Conservation (phyloP, 331 rosid genomes). For the Malus hybrid region DNA sequence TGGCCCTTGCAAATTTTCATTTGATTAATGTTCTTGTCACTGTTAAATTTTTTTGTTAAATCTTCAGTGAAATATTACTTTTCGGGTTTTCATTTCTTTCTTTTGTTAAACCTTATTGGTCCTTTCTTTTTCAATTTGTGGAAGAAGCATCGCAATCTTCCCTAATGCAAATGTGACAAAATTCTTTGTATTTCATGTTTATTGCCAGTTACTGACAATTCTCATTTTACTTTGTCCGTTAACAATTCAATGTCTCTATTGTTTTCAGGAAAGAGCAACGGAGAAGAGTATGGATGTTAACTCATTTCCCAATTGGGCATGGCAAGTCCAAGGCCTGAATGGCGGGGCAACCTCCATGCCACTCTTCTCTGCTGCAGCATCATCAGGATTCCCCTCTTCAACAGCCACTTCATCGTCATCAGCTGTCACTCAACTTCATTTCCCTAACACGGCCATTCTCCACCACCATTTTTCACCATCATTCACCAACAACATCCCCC, state of each 20-base stretch:
- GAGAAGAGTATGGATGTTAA: constrained; percentile 54
- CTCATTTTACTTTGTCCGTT: background rate
- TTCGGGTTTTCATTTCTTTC: background rate
- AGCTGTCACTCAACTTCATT: constrained; percentile 42
- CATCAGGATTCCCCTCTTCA: constrained; percentile 98
- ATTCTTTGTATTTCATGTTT: background rate
- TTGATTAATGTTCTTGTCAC: background rate
- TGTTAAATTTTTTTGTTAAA: background rate
- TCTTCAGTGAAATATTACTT: background rate
- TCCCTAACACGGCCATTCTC: constrained; percentile 23
- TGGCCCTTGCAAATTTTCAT: background rate
- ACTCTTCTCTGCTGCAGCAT: constrained; percentile 91
- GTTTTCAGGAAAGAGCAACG: constrained; percentile 72
- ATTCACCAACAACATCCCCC: constrained; percentile 33
- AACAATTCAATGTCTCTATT: background rate
- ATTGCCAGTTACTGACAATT: too few relatives aligned
- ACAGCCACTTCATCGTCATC: constrained; percentile 28
- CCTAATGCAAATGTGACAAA: background rate
- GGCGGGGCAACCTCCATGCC: constrained; percentile 44
- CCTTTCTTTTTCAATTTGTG: background rate
- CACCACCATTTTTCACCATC: constrained; percentile 40
- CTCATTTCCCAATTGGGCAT: constrained; percentile 47
- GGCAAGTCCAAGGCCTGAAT: constrained; percentile 49
- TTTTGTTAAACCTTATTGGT: background rate
- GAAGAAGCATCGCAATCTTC: background rate